Base-by-base conservation (phyloP, 495 filamentous ascomycete genomes). In the Aspergillus sclerotioniger region DNA sequence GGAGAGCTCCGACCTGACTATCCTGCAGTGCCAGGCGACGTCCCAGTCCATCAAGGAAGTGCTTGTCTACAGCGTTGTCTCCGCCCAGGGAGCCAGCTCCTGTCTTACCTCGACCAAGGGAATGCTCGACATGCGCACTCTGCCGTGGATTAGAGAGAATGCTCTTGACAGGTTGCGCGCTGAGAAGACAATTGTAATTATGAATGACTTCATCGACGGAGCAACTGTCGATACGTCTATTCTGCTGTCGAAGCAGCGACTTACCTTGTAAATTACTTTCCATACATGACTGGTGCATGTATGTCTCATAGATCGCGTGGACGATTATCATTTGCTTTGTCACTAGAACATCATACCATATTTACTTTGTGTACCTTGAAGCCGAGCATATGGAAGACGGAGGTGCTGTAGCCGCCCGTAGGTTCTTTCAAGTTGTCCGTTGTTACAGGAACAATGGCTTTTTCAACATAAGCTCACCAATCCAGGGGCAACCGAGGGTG, bases 121-220 rank as follows among this genome's bases (percentile, higher is more conserved):
- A n/a, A 59, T 77, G n/a, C 78, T 75, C 54, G 80, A 82, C 59
- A 62, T 59, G 17, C 78, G 78, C 71, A 81, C 76, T 13, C 57
- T 83, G 64, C 77, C 79, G 15, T 77, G 79, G 79, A 67, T 77
- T 51, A 56, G 67, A 46, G 71, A 69, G 29, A 77, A 82, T 56
- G 69, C 67, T 16, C 56, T 75, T 35, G 53, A 60, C 25, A 65
- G 55, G 17, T 69, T 80, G 54, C 63, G 59, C 17, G 64, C 59
- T 17, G 73, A 77, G 20, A 56, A 72, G 44, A 62, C 76, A 6
- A 72, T 82, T 9, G 77, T 80, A 9, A 55, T 79, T 28, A 78
- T 82, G 80, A 82, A 84, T 66, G 81, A 82, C 56, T 82, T 80
- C 51, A 70, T 84, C 49, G 81, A 82, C 61, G 80, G 80, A 6